Conservation (phyloP, 1,139 yeast species). For the Yamadazyma oceani region DNA sequence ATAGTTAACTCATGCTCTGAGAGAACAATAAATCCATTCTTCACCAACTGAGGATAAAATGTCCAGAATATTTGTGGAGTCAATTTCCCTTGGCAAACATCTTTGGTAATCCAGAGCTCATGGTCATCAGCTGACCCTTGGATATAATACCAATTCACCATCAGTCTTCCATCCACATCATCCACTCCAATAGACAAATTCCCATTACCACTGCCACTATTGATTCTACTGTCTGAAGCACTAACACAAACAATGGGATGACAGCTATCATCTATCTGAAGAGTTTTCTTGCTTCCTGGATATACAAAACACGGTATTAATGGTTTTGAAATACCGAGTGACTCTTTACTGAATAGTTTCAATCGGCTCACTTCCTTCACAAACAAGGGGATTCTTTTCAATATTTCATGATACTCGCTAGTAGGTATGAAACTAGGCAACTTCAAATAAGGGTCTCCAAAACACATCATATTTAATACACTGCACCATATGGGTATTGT, state of each 20-base stretch:
- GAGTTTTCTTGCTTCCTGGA: constrained; percentile 40
- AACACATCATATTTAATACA: constrained; percentile 51
- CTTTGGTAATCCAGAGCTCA: constrained; percentile 72
- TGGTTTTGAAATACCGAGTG: constrained; percentile 43
- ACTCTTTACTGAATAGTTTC: constrained; percentile 34
- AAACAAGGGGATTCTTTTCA: constrained; percentile 47
- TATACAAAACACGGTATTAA: constrained; percentile 71
- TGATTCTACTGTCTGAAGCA: constrained; percentile 42
- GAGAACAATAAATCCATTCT: constrained; percentile 34
- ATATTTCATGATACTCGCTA: constrained; percentile 59
- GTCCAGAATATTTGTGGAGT: constrained; percentile 62
- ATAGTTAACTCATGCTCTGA: constrained; percentile 23
- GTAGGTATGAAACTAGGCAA: constrained; percentile 58
- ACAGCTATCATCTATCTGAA: constrained; percentile 4
- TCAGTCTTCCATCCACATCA: constrained; percentile 7
- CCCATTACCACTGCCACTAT: constrained; percentile 12
- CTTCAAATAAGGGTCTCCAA: constrained; percentile 30
- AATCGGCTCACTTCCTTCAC: constrained; percentile 42
- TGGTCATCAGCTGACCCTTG: constrained; percentile 97
- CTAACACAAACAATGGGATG: constrained; percentile 52
- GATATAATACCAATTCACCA: constrained; percentile 48
- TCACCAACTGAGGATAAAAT: constrained; percentile 27
- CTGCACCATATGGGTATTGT: constrained; percentile 94
- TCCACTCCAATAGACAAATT: constrained; percentile 37
- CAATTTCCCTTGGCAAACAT: constrained; percentile 37